Evolutionary conservation across 768 basidiomycete species (phyloP), one percentile per base, ranked within the genome.

Genomic region (Galerina marginata): DNA sequence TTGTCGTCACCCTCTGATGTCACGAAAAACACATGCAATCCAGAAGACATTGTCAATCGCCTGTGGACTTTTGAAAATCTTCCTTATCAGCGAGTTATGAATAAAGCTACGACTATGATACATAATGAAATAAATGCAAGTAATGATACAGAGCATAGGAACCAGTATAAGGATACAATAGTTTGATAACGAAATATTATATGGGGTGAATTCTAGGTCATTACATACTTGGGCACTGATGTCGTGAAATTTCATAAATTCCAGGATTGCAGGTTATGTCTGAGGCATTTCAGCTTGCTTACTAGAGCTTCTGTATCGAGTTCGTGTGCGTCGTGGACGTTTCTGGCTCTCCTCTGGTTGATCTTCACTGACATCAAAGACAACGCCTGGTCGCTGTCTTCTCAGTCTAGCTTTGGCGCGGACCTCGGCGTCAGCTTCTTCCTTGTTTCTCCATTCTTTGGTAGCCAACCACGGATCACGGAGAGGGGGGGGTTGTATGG

Each of bases 381-480:
- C 86, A 26, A 90, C 87, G 6, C 88, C 88, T 20, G 88, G 88
- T 43, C 85, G 81, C 49, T 79, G 78, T 57, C 84, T 71, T 56
- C 79, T 72, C 33, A 67, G 61, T 65, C 72, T 77, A 65, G 78
- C 75, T 40, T 67, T 74, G 46, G 69, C 69, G 15, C 79, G 76
- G 15, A 74, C 79, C 54, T 71, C 70, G 45, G 77, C 70, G 54
- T 81, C 81, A 16, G 81, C 81, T 69, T 87, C 88, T 69, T 86
- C 87, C 63, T 73, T 79, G 63, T 88, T 83, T 60, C 89, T 79
- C 92, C 92, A 93, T 62, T 89, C 84, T 53, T 84, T 77, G 2
- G 91, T 81, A 6, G 91, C 91, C 33, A 77, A 55, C 38, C 82
- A 71, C 3, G 88, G 85, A 70, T 93, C 92, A 52, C 90, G 85